Conservation (phyloP, 306 rosid genomes). For the Cicer pinnatifidum region DNA sequence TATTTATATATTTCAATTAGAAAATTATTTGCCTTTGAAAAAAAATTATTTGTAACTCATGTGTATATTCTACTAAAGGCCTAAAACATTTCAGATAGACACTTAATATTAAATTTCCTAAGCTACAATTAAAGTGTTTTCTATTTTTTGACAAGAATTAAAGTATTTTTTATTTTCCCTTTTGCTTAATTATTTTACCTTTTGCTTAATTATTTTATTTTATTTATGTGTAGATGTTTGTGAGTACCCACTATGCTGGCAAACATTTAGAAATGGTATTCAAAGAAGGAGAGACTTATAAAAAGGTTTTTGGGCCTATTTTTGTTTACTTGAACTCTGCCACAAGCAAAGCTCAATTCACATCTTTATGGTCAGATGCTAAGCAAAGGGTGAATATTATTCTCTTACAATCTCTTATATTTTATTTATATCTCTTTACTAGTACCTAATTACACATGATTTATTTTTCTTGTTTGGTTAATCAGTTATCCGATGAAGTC, state of each 20-base stretch:
- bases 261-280: conserved; percentile 44
- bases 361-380: conserved; percentile 71
- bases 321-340: conserved; percentile 66
- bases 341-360: conserved; percentile 6
- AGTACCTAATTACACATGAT: neutral
- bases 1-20: no score
- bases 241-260: conserved; percentile 78
- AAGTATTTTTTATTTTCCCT: neutral
- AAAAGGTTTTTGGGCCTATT: conserved; percentile 80
- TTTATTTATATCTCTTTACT: neutral
- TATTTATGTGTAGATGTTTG: conserved; percentile 64
- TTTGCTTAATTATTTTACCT: no score
- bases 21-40: no score
- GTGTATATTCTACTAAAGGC: no score
- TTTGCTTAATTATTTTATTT: neutral
- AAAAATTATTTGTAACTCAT: no score
- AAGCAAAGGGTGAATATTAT: conserved; percentile 54
- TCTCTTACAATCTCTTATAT: neutral
- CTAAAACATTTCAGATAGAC: no score
- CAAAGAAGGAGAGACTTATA: conserved; percentile 67
- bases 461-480: neutral
- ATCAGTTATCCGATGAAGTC: conserved; percentile 61
- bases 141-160: no score
- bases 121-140: no score
- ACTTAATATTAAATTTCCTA: no score